phyloP scores from a whole-genome alignment of 2,329 filamentous ascomycete species.

The Intubia oerlemansii region DNA sequence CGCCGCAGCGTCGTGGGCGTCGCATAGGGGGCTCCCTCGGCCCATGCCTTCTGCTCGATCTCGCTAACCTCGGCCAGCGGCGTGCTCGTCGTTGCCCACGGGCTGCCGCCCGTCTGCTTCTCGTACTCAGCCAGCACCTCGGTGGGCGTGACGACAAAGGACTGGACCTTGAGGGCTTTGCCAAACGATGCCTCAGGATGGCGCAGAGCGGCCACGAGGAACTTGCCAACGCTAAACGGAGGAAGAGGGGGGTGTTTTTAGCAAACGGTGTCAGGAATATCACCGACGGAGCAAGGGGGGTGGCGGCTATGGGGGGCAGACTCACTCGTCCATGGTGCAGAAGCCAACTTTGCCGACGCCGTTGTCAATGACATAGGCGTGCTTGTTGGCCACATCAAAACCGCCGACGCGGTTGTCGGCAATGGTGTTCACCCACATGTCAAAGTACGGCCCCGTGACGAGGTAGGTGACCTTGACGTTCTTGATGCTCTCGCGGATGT shows the following conservation, averaged over 20 bases:
- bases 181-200: conserved; percentile 31
- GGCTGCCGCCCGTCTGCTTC: conserved; percentile 38
- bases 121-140: conserved; percentile 46
- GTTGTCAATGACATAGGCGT: conserved; percentile 38
- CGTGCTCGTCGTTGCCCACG: conserved; percentile 28
- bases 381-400: conserved; percentile 34
- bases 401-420: conserved; percentile 24
- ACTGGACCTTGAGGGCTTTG: conserved; percentile 44
- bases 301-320: neutral
- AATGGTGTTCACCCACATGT: conserved; percentile 32
- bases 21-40: conserved; percentile 25
- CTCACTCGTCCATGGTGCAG: conserved; percentile 52
- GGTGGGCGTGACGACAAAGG: conserved; percentile 43
- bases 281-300: neutral
- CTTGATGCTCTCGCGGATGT: conserved; percentile 29
- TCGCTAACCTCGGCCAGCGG: conserved; percentile 29
- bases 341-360: conserved; percentile 42
- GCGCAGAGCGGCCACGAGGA: conserved; percentile 38
- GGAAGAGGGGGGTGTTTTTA: too few relatives aligned
- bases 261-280: too few relatives aligned
- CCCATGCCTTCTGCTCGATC: conserved; percentile 38
- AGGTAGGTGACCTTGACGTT: conserved; percentile 41
- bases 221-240: conserved; percentile 45
- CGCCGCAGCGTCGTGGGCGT: conserved; percentile 38
- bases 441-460: conserved; percentile 48